Evolutionary conservation across 768 basidiomycete genomes (phyloP).

Genomic region (Punctularia strigosozonata): DNA sequence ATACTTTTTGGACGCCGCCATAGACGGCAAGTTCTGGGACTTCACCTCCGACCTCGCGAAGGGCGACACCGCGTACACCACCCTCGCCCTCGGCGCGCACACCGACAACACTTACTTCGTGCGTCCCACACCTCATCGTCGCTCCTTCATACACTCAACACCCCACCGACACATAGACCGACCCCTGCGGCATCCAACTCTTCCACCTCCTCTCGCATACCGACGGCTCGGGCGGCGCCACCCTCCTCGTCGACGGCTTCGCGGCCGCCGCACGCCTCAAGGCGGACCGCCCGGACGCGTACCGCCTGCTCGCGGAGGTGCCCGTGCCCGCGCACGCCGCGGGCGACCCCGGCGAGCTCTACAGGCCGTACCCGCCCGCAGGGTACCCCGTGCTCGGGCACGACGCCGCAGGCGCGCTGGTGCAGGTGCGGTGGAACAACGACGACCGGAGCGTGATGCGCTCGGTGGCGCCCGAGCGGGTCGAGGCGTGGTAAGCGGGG

Average conservation of each 20-base stretch:
- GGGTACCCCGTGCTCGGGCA: slow-evolving; percentile 68
- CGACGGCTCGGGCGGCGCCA: slow-evolving; percentile 73
- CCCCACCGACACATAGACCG: slow-evolving; percentile 40
- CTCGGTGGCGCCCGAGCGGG: slow-evolving; percentile 38
- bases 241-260: slow-evolving; percentile 94
- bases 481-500: slow-evolving; percentile 59
- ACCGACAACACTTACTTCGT: slow-evolving; percentile 71
- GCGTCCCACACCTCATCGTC: slow-evolving; percentile 11
- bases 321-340: slow-evolving; percentile 81
- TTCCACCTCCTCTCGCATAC: slow-evolving; percentile 88
- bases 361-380: slow-evolving; percentile 40
- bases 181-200: slow-evolving; percentile 90
- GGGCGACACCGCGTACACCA: slow-evolving; percentile 93
- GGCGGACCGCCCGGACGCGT: slow-evolving; percentile 58
- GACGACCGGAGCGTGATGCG: slow-evolving; percentile 82
- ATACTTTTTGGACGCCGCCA: background rate
- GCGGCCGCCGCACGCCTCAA: slow-evolving; percentile 76
- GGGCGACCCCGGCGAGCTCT: slow-evolving; percentile 52
- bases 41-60: slow-evolving; percentile 86
- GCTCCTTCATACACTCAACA: slow-evolving; percentile 1
- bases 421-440: slow-evolving; percentile 88
- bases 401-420: slow-evolving; percentile 50
- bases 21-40: slow-evolving; percentile 95
- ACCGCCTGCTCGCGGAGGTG: slow-evolving; percentile 54
- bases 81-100: slow-evolving; percentile 77